Conservation (phyloP, 192 early-diverging fungal genomes). For the Dissophora ornata region DNA sequence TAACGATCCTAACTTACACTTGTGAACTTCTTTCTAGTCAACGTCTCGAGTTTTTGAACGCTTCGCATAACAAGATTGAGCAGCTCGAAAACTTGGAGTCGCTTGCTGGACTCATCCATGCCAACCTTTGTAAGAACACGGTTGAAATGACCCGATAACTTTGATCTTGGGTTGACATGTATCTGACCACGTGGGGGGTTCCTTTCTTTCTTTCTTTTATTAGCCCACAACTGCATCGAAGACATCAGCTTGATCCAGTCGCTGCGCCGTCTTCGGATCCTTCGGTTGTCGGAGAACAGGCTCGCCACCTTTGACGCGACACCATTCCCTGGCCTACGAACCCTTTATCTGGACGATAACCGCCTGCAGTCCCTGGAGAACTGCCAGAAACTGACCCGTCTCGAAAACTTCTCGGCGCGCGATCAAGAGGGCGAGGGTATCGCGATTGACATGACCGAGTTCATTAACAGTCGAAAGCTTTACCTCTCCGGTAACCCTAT, state of each 20-base stretch:
- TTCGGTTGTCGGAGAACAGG: constrained; percentile 57
- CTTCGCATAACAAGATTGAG: constrained; percentile 58
- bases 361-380: constrained; percentile 51
- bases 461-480: constrained; percentile 47
- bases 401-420: constrained; percentile 58
- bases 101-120: constrained; percentile 44
- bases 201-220: background rate
- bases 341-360: constrained; percentile 61
- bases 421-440: constrained; percentile 60
- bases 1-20: background rate
- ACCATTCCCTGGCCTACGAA: constrained; percentile 55
- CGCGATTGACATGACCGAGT: constrained; percentile 48
- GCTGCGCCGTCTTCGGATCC: constrained; percentile 35
- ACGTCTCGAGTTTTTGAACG: constrained; percentile 57
- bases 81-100: constrained; percentile 53
- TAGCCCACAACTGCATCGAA: constrained; percentile 60
- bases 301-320: constrained; percentile 51
- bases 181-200: too few species aligned
- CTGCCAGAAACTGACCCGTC: constrained; percentile 36
- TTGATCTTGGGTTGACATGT: too few species aligned
- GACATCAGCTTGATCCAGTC: constrained; percentile 53
- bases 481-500: constrained; percentile 53
- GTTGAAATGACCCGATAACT: too few species aligned
- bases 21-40: constrained; percentile 24
- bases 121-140: constrained; percentile 55